Evolutionary conservation across 1,139 yeast species (phyloP).

Genomic region (Hemisphaericaspora subhashii): DNA sequence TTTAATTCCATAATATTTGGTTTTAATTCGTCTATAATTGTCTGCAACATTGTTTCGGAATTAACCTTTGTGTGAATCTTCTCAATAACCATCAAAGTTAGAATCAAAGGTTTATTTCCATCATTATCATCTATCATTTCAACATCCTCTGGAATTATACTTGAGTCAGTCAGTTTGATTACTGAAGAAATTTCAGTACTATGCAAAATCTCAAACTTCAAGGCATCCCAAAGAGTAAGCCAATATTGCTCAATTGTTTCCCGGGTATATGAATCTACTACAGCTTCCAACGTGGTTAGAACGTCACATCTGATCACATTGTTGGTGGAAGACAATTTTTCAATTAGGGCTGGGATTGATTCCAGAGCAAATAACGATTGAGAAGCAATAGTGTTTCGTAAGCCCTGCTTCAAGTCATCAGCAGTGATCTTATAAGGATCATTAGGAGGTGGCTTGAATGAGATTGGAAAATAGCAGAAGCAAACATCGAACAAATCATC

Average conservation of each 20-base stretch:
- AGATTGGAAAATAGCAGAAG: constrained; percentile 95
- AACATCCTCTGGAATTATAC: constrained; percentile 32
- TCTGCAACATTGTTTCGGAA: constrained; percentile 33
- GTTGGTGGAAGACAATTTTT: constrained; percentile 83
- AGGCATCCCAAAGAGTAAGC: constrained; percentile 80
- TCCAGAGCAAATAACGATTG: constrained; percentile 69
- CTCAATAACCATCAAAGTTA: constrained; percentile 51
- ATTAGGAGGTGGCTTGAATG: constrained; percentile 89
- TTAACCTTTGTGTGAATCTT: constrained; percentile 37
- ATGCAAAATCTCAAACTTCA: constrained; percentile 84
- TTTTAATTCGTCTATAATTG: constrained; percentile 56
- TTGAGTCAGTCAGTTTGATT: constrained; percentile 27
- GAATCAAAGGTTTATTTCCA: constrained; percentile 40
- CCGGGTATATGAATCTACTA: constrained; percentile 53
- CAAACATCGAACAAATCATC: constrained; percentile 78
- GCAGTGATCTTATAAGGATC: constrained; percentile 87
- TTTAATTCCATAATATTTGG: constrained; percentile 51
- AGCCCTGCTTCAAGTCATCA: constrained; percentile 60
- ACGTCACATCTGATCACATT: constrained; percentile 77
- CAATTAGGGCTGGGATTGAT: constrained; percentile 73
- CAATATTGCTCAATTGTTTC: constrained; percentile 57
- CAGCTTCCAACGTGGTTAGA: constrained; percentile 56
- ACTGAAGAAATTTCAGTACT: constrained; percentile 45
- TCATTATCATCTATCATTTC: constrained; percentile 35
- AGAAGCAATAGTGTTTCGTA: constrained; percentile 63